These are phyloP conservation scores for Wilhelminamyces savonicus DNA, from an alignment of 805 yeast species.

Conservation along the genomic window DNA sequence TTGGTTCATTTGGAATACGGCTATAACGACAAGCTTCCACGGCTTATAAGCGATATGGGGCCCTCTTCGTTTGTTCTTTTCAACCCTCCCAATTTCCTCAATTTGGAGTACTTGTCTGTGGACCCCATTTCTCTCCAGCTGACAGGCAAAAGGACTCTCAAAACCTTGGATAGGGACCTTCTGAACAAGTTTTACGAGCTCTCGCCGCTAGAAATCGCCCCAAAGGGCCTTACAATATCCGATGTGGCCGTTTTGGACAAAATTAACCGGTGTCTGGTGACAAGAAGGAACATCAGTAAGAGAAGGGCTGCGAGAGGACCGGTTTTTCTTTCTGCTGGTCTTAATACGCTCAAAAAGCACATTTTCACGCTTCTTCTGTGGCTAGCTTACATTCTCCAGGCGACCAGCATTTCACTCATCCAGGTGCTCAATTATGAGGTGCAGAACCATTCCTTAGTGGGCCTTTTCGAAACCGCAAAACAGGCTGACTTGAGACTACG, in stretches of 20 bases:
- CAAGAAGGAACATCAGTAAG: constrained; percentile 6
- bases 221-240: constrained; percentile 12
- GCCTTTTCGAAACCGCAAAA: constrained; percentile 57
- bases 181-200: not conserved
- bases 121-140: constrained; percentile 66
- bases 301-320: too few relatives aligned
- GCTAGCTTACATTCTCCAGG: constrained; percentile 10
- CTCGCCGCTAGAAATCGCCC: too few relatives aligned
- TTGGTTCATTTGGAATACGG: constrained; percentile 1
- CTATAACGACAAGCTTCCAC: constrained; percentile 2
- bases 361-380: too few relatives aligned
- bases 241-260: constrained; percentile 26
- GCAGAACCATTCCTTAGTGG: constrained; percentile 20
- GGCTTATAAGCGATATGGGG: too few relatives aligned
- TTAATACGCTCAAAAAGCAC: too few relatives aligned
- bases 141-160: constrained; percentile 11
- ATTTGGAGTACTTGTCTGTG: constrained; percentile 71
- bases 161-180: too few relatives aligned
- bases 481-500: constrained; percentile 75
- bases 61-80: too few relatives aligned
- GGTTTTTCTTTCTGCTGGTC: too few relatives aligned
- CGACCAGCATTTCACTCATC: constrained; percentile 12
- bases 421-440: constrained; percentile 21
- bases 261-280: constrained; percentile 23
- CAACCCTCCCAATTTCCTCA: constrained; percentile 63